A percentile compares a stretch with the other conserved stretches of the same genome.
Evolutionary conservation across 176 grass and related monocot species (phyloP).

Genomic region (Elaeis guineensis): DNA sequence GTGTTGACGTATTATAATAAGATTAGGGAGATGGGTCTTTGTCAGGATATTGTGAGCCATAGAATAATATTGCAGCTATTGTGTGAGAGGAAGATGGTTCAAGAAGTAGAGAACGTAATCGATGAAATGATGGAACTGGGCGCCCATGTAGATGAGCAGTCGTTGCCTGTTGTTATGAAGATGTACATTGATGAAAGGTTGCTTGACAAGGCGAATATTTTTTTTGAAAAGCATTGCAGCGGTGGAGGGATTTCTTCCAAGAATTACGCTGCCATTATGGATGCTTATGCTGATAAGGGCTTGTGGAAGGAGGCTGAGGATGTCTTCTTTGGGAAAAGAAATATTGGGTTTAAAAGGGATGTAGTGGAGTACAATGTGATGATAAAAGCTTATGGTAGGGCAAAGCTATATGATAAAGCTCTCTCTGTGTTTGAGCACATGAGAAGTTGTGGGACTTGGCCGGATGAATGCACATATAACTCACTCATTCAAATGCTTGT

Average conservation of each 20-base stretch:
- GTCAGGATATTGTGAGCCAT: conserved; percentile 45
- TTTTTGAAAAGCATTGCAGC: conserved; percentile 52
- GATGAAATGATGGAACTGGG: conserved; percentile 25
- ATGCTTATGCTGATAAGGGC: conserved; percentile 47
- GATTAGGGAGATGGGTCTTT: conserved; percentile 28
- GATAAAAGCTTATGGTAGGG: conserved; percentile 59
- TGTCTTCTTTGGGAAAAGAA: conserved; percentile 39
- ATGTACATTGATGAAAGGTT: conserved; percentile 66
- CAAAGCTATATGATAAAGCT: conserved; percentile 53
- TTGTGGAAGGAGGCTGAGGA: conserved; percentile 56
- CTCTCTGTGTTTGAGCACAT: conserved; percentile 45
- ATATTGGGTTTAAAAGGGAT: conserved; percentile 20
- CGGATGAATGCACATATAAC: conserved; percentile 63
- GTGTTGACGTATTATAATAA: conserved; percentile 35
- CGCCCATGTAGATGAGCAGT: conserved; percentile 34
- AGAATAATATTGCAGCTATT: conserved; percentile 53
- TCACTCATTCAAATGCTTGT: conserved; percentile 78
- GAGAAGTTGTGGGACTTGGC: conserved; percentile 36
- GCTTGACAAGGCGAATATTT: conserved; percentile 39
- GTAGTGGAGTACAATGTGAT: conserved; percentile 65
- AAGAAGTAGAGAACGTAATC: conserved; percentile 36
- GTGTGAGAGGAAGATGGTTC: conserved; percentile 39
- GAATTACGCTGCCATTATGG: conserved; percentile 50
- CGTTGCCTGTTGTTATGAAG: conserved; percentile 50
- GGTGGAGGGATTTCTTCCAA: conserved; percentile 38